Evolutionary conservation across 345 rosid species (phyloP).

Genomic region (Syzygium grande): DNA sequence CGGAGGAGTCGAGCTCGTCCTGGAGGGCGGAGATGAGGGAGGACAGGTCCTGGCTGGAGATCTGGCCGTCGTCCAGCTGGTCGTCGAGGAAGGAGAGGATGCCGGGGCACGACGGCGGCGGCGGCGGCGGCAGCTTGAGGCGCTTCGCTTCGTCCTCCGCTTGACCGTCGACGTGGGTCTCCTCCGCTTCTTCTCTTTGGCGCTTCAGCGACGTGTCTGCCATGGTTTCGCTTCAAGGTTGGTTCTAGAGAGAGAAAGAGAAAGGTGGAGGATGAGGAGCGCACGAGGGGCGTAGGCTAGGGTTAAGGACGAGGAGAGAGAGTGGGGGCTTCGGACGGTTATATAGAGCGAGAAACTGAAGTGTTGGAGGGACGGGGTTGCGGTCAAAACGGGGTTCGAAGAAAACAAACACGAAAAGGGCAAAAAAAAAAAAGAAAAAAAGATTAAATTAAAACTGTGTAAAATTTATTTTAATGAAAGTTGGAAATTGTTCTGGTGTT

Average conservation of each 20-base stretch:
- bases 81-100: constrained; percentile 38
- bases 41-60: constrained; percentile 40
- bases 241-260: background rate
- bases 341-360: constrained; percentile 38
- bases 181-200: constrained; percentile 31
- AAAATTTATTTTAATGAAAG: background rate
- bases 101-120: constrained; percentile 5
- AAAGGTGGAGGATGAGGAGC: background rate
- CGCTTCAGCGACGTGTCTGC: constrained; percentile 47
- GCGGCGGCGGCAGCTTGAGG: constrained; percentile 22
- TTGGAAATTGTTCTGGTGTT: background rate
- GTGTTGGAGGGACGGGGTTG: background rate
- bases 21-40: constrained; percentile 51
- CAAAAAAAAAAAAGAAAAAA: background rate
- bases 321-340: constrained; percentile 22
- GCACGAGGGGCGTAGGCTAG: background rate
- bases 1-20: constrained; percentile 13
- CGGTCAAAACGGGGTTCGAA: constrained; percentile 32
- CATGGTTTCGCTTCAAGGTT: constrained; percentile 11
- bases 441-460: background rate
- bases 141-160: constrained; percentile 32
- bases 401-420: background rate
- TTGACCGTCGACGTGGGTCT: constrained; percentile 13
- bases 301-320: constrained; percentile 32
- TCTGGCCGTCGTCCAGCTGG: constrained; percentile 25